Evolutionary conservation across 1,284 basidiomycete species (phyloP).

Genomic region (Rhodotorula sp.): DNA sequence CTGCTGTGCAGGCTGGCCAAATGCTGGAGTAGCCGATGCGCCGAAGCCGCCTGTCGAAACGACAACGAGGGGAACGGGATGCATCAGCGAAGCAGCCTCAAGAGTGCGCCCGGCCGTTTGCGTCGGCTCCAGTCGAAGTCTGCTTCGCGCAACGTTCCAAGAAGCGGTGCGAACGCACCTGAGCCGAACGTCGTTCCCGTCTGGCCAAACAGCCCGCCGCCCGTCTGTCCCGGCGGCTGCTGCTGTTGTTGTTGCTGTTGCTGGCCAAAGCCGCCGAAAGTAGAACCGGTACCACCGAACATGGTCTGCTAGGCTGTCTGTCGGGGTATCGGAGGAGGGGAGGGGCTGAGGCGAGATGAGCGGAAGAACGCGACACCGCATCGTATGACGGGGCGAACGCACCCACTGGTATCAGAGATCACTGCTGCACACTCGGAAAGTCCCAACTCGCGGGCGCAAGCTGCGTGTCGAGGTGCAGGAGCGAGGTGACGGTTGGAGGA

Average conservation of each 20-base stretch:
- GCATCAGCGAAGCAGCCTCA: not conserved
- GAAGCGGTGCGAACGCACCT: not conserved
- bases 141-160: not conserved
- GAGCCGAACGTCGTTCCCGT: slow-evolving; percentile 23
- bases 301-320: slow-evolving; percentile 6
- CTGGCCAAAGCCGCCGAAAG: slow-evolving; percentile 39
- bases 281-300: slow-evolving; percentile 26
- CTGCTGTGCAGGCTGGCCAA: slow-evolving; percentile 30
- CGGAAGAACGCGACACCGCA: not conserved
- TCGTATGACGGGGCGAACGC: too few species aligned
- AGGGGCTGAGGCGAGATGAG: not conserved
- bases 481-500: too few species aligned
- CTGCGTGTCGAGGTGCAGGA: too few species aligned
- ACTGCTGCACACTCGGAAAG: too few species aligned
- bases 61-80: not conserved
- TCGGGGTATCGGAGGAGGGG: not conserved
- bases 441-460: too few species aligned
- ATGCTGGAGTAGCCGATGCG: slow-evolving; percentile 19
- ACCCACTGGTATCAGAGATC: too few species aligned
- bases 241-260: slow-evolving; percentile 33
- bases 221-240: slow-evolving; percentile 8
- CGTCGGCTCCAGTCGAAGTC: not conserved
- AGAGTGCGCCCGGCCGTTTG: not conserved
- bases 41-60: slow-evolving; percentile 22
- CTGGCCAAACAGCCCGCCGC: slow-evolving; percentile 34